phyloP scores from a whole-genome alignment of 179 eudicot genomes.

The Spergularia azorica region DNA sequence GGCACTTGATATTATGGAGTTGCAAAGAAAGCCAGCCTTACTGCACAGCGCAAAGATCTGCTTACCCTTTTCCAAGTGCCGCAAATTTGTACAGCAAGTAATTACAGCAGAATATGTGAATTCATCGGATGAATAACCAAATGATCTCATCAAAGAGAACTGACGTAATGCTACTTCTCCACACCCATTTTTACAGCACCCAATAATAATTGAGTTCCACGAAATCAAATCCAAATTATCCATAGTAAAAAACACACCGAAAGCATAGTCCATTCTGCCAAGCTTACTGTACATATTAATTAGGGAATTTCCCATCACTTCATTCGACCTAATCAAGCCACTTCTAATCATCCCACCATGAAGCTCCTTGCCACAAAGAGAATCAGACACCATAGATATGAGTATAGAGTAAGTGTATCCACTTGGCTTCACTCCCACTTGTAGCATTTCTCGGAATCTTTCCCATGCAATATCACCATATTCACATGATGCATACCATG shows the following conservation, averaged over 20 bases:
- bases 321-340: slow-evolving; percentile 37
- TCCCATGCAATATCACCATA: slow-evolving; percentile 37
- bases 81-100: slow-evolving; percentile 35
- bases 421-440: slow-evolving; percentile 39
- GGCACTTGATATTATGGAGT: slow-evolving; percentile 46
- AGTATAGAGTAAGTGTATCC: slow-evolving; percentile 39
- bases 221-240: slow-evolving; percentile 40
- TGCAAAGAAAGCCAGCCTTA: slow-evolving; percentile 41
- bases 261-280: slow-evolving; percentile 36
- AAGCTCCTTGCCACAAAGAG: slow-evolving; percentile 34
- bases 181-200: slow-evolving; percentile 28
- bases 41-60: slow-evolving; percentile 38
- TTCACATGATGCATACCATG: slow-evolving; percentile 51
- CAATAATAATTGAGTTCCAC: slow-evolving; percentile 42
- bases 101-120: slow-evolving; percentile 39
- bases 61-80: slow-evolving; percentile 40
- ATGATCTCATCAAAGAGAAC: slow-evolving; percentile 38
- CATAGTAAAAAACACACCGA: slow-evolving; percentile 41
- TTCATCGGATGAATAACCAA: slow-evolving; percentile 35
- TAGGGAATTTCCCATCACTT: slow-evolving; percentile 42
- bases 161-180: slow-evolving; percentile 30
- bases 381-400: slow-evolving; percentile 30
- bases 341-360: slow-evolving; percentile 41
- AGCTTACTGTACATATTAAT: slow-evolving; percentile 42
- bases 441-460: slow-evolving; percentile 48